phyloP scores from a whole-genome alignment of 768 basidiomycete genomes.

The Termitomyces heimii region DNA sequence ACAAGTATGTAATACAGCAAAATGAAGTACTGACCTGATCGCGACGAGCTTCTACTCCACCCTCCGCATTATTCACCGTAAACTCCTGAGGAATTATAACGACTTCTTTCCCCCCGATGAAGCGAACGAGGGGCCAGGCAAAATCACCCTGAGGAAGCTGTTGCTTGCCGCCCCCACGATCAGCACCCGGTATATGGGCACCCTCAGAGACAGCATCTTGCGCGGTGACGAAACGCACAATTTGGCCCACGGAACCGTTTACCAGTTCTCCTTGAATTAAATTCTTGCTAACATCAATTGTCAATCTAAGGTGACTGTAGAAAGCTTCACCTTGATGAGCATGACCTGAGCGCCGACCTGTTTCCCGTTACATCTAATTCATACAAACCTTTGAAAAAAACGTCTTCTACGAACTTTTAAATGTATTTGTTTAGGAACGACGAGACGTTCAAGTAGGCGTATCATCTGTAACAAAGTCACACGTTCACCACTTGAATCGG shows the following conservation, averaged over 20 bases:
- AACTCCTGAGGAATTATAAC: constrained; percentile 55
- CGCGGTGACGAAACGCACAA: constrained; percentile 39
- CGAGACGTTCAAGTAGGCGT: constrained; percentile 50
- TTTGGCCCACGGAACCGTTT: constrained; percentile 63
- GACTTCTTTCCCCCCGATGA: constrained; percentile 39
- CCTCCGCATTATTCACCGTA: constrained; percentile 55
- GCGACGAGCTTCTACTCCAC: constrained; percentile 52
- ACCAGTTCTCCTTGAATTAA: constrained; percentile 62
- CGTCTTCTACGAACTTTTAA: constrained; percentile 36
- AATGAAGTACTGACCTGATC: constrained; percentile 36
- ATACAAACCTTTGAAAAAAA: not conserved
- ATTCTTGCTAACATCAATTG: constrained; percentile 38
- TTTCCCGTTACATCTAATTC: not conserved
- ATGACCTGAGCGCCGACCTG: constrained; percentile 84
- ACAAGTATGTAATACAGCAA: not conserved
- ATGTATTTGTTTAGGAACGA: constrained; percentile 41
- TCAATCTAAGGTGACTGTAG: not conserved
- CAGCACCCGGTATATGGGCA: constrained; percentile 31
- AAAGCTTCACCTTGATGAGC: constrained; percentile 55
- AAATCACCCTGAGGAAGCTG: constrained; percentile 10
- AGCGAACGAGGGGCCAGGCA: constrained; percentile 57
- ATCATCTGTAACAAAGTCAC: constrained; percentile 33
- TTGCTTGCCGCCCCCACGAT: constrained; percentile 22
- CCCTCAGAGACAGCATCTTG: constrained; percentile 33
- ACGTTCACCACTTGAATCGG: constrained; percentile 33